Percentiles rank a stretch among this genome's conserved stretches.
These are phyloP conservation scores for Trichocomaceae sp. DNA, from an alignment of 2,329 filamentous ascomycete genomes.

Conservation along the genomic window DNA sequence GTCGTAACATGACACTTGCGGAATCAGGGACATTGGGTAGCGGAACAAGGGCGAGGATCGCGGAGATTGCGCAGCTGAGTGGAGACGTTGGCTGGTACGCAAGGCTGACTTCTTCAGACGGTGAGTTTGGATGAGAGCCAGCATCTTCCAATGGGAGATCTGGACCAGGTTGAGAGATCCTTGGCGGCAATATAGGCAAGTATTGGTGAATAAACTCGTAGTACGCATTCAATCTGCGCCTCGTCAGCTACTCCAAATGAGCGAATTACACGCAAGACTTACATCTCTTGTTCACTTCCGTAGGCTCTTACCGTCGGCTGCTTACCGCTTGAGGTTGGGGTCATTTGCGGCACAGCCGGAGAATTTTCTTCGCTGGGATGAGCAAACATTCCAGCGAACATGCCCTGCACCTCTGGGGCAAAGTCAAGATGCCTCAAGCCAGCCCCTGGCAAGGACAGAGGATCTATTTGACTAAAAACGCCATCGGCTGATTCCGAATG, in stretches of 20 bases:
- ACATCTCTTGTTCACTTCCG: slow-evolving; percentile 38
- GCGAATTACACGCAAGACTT: slow-evolving; percentile 13
- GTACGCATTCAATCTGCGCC: slow-evolving; percentile 38
- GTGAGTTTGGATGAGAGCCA: slow-evolving; percentile 24
- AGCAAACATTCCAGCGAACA: slow-evolving; percentile 33
- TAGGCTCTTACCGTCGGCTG: slow-evolving; percentile 34
- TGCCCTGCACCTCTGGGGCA: slow-evolving; percentile 24
- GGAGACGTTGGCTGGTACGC: slow-evolving; percentile 37
- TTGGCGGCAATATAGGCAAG: slow-evolving; percentile 40
- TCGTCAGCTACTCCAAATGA: not conserved
- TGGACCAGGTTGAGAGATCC: slow-evolving; percentile 22
- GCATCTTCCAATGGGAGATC: slow-evolving; percentile 31
- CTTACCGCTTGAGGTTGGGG: slow-evolving; percentile 20
- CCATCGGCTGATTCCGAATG: slow-evolving; percentile 20
- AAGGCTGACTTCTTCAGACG: slow-evolving; percentile 26
- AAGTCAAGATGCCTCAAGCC: slow-evolving; percentile 37
- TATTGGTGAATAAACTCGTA: slow-evolving; percentile 43
- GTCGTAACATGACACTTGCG: slow-evolving; percentile 29
- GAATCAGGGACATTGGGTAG: slow-evolving; percentile 35
- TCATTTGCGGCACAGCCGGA: slow-evolving; percentile 23
- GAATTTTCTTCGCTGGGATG: slow-evolving; percentile 20
- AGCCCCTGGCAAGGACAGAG: slow-evolving; percentile 34
- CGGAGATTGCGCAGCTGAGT: slow-evolving; percentile 38
- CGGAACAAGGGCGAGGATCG: slow-evolving; percentile 39
- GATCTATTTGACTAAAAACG: slow-evolving; percentile 37